Evolutionary conservation across 169 alveolate species (phyloP).

Genomic region (Plasmodium reichenowi): DNA sequence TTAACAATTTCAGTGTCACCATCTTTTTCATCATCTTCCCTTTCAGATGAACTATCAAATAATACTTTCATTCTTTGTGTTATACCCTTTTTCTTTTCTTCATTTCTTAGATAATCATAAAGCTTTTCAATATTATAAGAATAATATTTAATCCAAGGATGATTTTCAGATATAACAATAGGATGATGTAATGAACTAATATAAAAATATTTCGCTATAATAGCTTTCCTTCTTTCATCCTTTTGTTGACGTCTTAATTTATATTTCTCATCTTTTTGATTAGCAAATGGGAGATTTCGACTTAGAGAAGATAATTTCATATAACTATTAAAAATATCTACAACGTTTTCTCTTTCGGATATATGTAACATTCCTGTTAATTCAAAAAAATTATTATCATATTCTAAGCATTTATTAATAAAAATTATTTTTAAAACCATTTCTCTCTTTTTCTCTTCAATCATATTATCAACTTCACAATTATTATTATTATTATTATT

Average conservation of each 20-base stretch:
- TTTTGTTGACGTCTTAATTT: slow-evolving; percentile 32
- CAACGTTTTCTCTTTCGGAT: slow-evolving; percentile 30
- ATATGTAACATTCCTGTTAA: slow-evolving; percentile 28
- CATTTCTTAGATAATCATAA: slow-evolving; percentile 50
- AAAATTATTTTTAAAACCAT: slow-evolving; percentile 17
- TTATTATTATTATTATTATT: no score
- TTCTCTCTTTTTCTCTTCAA: neutral
- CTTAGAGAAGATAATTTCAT: slow-evolving; percentile 24
- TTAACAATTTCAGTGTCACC: neutral
- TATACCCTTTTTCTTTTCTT: slow-evolving; percentile 37
- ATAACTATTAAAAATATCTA: slow-evolving; percentile 56
- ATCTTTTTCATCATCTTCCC: neutral
- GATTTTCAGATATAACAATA: slow-evolving; percentile 78
- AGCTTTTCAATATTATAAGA: slow-evolving; percentile 35
- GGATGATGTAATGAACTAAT: slow-evolving; percentile 83
- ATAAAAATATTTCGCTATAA: slow-evolving; percentile 63
- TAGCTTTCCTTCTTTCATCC: slow-evolving; percentile 57
- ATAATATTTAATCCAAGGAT: slow-evolving; percentile 71
- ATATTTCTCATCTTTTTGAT: slow-evolving; percentile 38
- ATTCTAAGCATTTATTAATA: slow-evolving; percentile 12
- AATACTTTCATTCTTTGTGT: slow-evolving; percentile 34
- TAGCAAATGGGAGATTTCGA: neutral
- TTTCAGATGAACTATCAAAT: slow-evolving; percentile 32
- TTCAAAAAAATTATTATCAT: slow-evolving; percentile 69
- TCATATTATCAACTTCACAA: no score